These are phyloP conservation scores for Dalbergia oliveri DNA, from an alignment of 306 rosid genomes.

Conservation along the genomic window DNA sequence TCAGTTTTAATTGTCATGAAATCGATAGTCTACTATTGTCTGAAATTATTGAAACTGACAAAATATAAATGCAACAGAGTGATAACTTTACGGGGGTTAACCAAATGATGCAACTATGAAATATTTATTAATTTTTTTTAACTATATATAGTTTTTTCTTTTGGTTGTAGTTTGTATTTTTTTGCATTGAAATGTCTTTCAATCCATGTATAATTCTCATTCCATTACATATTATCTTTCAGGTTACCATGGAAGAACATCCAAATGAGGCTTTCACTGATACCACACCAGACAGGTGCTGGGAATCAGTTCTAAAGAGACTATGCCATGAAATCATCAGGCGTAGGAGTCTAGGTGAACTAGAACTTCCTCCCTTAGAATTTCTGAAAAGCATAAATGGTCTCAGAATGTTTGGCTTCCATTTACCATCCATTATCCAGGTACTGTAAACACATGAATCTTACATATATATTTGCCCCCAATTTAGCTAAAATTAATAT, in stretches of 20 bases:
- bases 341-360: slow-evolving; percentile 54
- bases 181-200: slow-evolving; percentile 29
- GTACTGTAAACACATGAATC: slow-evolving; percentile 49
- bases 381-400: slow-evolving; percentile 65
- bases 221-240: slow-evolving; percentile 41
- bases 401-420: slow-evolving; percentile 86
- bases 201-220: slow-evolving; percentile 23
- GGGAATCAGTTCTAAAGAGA: slow-evolving; percentile 77
- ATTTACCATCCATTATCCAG: slow-evolving; percentile 65
- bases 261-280: slow-evolving; percentile 65
- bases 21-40: not conserved
- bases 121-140: not conserved
- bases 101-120: not conserved
- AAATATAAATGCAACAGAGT: not conserved
- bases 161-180: not conserved
- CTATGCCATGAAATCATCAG: slow-evolving; percentile 59
- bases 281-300: slow-evolving; percentile 71
- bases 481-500: slow-evolving; percentile 7
- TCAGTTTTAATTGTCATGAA: slow-evolving; percentile 22
- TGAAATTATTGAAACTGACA: not conserved
- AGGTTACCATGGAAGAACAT: slow-evolving; percentile 81
- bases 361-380: slow-evolving; percentile 54
- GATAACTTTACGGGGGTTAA: not conserved
- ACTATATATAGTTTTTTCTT: not conserved
- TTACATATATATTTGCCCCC: slow-evolving; percentile 14